phyloP scores from a whole-genome alignment of 768 basidiomycete species.

The Leccinum variicolor region DNA sequence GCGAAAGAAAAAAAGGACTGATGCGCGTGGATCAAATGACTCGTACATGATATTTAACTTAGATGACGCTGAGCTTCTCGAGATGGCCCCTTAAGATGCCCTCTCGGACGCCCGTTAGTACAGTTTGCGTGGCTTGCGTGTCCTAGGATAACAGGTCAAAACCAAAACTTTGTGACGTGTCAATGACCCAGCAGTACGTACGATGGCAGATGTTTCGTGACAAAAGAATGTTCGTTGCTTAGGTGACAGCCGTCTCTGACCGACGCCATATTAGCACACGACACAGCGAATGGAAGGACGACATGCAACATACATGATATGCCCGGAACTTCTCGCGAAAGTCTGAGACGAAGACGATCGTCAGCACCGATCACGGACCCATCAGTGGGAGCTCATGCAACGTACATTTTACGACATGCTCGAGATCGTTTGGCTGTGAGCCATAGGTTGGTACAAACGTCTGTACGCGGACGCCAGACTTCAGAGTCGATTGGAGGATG shows the following conservation, averaged over 20 bases:
- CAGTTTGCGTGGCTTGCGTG: conserved; percentile 35
- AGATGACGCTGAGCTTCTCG: conserved; percentile 30
- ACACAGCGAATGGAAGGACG: background rate
- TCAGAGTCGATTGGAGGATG: conserved; percentile 53
- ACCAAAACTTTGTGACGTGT: background rate
- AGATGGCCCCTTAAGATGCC: conserved; percentile 35
- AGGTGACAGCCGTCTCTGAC: conserved; percentile 55
- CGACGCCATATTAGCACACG: background rate
- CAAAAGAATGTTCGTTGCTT: conserved; percentile 58
- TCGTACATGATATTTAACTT: background rate
- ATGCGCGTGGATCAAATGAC: background rate
- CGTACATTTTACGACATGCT: conserved; percentile 62
- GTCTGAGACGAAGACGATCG: conserved; percentile 35
- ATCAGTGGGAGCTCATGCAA: conserved; percentile 1
- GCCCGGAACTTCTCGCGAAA: conserved; percentile 66
- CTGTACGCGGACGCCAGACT: conserved; percentile 51
- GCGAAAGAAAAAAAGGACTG: background rate
- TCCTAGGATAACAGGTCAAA: conserved; percentile 26
- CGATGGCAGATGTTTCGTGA: conserved; percentile 70
- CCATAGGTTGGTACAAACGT: conserved; percentile 63
- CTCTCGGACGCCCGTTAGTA: conserved; percentile 41
- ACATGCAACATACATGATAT: conserved; percentile 48
- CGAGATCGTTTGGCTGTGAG: conserved; percentile 54
- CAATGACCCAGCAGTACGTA: conserved; percentile 31
- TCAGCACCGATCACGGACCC: background rate